phyloP scores from a whole-genome alignment of 2,329 filamentous ascomycete genomes.

The Beauveria rudraprayagi region DNA sequence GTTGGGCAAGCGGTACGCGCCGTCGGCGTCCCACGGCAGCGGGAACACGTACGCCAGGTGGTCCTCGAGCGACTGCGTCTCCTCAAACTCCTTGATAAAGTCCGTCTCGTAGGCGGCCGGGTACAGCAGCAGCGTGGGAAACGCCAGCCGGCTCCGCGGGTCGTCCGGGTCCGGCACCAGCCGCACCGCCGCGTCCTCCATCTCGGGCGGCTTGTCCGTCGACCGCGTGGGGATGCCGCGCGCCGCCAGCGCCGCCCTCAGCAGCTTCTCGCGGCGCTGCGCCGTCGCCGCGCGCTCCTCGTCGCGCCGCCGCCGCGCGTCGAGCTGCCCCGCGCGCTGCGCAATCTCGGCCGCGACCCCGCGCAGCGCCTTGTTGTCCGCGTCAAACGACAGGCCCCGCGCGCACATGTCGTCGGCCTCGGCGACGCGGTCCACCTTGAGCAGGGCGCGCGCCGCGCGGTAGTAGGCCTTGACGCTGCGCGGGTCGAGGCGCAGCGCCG shows the following conservation, averaged over 20 bases:
- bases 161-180: conserved; percentile 68
- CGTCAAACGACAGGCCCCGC: conserved; percentile 65
- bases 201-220: conserved; percentile 68
- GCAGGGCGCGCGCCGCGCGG: conserved; percentile 68
- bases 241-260: conserved; percentile 58
- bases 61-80: conserved; percentile 65
- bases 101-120: conserved; percentile 75
- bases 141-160: conserved; percentile 59
- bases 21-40: conserved; percentile 70
- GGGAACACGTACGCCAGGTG: conserved; percentile 84
- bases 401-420: conserved; percentile 77
- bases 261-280: conserved; percentile 48
- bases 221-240: conserved; percentile 61
- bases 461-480: conserved; percentile 86
- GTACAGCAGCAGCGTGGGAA: conserved; percentile 80
- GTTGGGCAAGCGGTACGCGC: conserved; percentile 54
- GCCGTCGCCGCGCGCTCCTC: conserved; percentile 45
- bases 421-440: conserved; percentile 66
- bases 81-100: conserved; percentile 80
- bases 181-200: conserved; percentile 71
- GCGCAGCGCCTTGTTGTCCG: conserved; percentile 58
- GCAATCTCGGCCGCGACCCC: conserved; percentile 55
- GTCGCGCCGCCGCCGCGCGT: conserved; percentile 47
- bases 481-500: conserved; percentile 69
- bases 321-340: conserved; percentile 46